Percentiles rank a stretch among this genome's conserved stretches.
These are phyloP conservation scores for Stylosanthes scabra DNA, from an alignment of 331 rosid genomes.

Conservation along the genomic window DNA sequence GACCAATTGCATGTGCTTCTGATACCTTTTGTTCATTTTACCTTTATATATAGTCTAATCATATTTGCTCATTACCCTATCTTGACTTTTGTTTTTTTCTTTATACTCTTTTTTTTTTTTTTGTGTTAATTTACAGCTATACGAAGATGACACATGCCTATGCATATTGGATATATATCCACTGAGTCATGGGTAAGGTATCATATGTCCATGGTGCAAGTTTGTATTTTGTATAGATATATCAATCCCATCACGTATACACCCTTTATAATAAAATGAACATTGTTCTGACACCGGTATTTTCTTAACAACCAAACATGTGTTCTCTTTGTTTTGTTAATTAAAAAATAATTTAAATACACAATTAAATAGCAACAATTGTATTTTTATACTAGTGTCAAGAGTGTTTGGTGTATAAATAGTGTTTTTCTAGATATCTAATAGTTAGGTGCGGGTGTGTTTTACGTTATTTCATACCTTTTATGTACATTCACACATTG, in stretches of 20 bases:
- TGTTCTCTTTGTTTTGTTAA: no score
- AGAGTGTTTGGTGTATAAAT: no score
- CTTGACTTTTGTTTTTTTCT: conserved; percentile 23
- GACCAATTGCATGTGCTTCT: background rate
- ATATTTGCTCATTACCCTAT: conserved; percentile 12
- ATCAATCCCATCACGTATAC: background rate
- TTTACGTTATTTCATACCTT: conserved; percentile 24
- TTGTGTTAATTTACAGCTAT: conserved; percentile 65
- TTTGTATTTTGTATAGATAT: conserved; percentile 17
- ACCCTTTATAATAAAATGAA: no score
- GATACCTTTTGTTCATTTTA: background rate
- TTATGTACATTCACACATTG: background rate
- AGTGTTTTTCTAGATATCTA: background rate
- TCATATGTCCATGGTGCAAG: conserved; percentile 53
- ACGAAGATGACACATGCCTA: conserved; percentile 88
- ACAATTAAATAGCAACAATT: no score
- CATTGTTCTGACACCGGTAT: no score
- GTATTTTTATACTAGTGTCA: no score
- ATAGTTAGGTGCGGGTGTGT: conserved; percentile 26
- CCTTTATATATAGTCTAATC: conserved; percentile 10
- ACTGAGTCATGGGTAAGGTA: conserved; percentile 97
- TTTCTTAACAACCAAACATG: no score
- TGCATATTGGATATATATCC: conserved; percentile 91
- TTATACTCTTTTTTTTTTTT: conserved; percentile 28
- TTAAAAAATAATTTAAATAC: no score